phyloP scores from a whole-genome alignment of 257 asterid species.

The Osmanthus fragrans region DNA sequence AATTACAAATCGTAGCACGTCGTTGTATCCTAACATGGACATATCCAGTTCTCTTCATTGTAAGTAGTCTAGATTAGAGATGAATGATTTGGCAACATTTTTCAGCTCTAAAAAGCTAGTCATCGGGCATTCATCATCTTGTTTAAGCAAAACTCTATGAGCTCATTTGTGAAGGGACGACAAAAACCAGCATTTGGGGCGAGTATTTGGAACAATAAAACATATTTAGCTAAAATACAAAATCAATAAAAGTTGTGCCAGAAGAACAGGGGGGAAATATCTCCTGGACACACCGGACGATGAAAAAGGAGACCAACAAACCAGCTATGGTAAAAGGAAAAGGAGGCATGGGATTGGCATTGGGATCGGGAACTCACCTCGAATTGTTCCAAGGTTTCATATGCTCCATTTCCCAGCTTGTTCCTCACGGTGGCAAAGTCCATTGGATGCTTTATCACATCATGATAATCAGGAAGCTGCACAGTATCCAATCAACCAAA shows the following conservation, averaged over 20 bases:
- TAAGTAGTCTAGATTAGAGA: not conserved
- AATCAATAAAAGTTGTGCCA: not conserved
- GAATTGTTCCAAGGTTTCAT: slow-evolving; percentile 72
- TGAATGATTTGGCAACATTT: not conserved
- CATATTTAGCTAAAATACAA: not conserved
- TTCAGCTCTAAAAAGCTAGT: not conserved
- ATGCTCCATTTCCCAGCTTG: slow-evolving; percentile 72
- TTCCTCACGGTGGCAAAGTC: slow-evolving; percentile 94
- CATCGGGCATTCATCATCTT: not conserved
- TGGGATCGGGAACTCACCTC: slow-evolving; percentile 44
- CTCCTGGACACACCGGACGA: not conserved
- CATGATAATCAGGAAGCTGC: slow-evolving; percentile 98
- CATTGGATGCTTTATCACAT: slow-evolving; percentile 89
- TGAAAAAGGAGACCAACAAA: not conserved
- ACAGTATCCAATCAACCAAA: slow-evolving; percentile 10
- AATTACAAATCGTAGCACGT: not conserved
- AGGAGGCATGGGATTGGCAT: not conserved
- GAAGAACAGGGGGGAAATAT: not conserved
- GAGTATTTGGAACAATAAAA: not conserved
- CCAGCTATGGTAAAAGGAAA: not conserved
- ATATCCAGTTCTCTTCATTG: not conserved
- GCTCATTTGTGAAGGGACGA: not conserved
- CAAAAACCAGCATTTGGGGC: not conserved
- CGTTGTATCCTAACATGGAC: not conserved
- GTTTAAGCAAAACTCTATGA: not conserved